Conservation (phyloP, 2,329 filamentous ascomycete species). For the Aspergillus neotritici region DNA sequence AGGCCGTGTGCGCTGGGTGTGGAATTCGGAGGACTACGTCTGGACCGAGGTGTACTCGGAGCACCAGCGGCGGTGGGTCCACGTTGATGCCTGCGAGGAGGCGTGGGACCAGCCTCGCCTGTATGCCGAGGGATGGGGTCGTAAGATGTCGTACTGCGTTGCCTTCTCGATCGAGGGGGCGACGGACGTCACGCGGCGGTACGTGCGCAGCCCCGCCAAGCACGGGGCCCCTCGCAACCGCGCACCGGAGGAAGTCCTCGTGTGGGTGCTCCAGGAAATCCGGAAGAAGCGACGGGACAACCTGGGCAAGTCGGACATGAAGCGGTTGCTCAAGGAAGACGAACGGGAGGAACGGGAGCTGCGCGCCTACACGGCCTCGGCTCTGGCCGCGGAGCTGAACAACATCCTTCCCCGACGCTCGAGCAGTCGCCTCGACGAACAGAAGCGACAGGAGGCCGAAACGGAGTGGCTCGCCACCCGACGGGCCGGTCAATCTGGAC, state of each 20-base stretch:
- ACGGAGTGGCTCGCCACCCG: constrained; percentile 29
- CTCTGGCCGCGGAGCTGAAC: constrained; percentile 42
- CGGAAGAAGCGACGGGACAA: constrained; percentile 75
- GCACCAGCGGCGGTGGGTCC: constrained; percentile 90
- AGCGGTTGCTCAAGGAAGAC: constrained; percentile 43
- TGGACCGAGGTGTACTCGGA: constrained; percentile 98
- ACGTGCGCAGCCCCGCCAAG: constrained; percentile 49
- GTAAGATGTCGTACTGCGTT: constrained; percentile 95
- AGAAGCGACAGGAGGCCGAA: constrained; percentile 35
- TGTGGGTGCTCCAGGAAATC: constrained; percentile 90
- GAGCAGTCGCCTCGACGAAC: constrained; percentile 28
- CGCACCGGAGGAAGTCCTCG: constrained; percentile 81
- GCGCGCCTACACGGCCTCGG: constrained; percentile 41
- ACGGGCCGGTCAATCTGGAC: constrained; percentile 29
- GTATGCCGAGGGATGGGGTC: constrained; percentile 91
- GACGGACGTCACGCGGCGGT: constrained; percentile 62
- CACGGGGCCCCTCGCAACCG: constrained; percentile 68
- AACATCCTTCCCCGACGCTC: constrained; percentile 34
- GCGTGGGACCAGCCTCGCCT: constrained; percentile 90
- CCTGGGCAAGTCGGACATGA: constrained; percentile 69
- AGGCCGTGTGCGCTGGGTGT: constrained; percentile 89
- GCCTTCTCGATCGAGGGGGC: constrained; percentile 88
- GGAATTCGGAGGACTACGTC: constrained; percentile 95
- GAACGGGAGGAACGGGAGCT: constrained; percentile 46
- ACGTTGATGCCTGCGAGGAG: constrained; percentile 91